These are phyloP conservation scores for Boletus mariae DNA, from an alignment of 1,284 basidiomycete genomes.

Conservation along the genomic window DNA sequence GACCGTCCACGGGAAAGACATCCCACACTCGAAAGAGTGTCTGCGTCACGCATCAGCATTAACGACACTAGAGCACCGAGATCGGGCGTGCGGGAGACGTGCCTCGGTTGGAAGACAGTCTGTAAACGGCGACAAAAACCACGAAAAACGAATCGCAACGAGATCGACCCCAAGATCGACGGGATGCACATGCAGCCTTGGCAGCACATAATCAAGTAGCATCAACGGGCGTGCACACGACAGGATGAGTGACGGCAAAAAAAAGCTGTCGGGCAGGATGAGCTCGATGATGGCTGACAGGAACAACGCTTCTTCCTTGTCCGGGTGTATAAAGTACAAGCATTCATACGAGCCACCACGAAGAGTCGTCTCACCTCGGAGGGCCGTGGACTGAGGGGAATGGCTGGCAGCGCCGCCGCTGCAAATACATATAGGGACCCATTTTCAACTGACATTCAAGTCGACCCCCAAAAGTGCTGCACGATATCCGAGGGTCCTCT, in stretches of 20 bases:
- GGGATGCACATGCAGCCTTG: conserved; percentile 76
- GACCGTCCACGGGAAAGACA: conserved; percentile 91
- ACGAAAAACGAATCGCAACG: conserved; percentile 93
- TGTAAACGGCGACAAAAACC: conserved; percentile 96
- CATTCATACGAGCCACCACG: too few relatives aligned
- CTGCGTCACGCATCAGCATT: conserved; percentile 33
- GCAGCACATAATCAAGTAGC: conserved; percentile 80
- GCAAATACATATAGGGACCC: too few relatives aligned
- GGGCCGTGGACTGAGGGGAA: too few relatives aligned
- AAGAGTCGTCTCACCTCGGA: too few relatives aligned
- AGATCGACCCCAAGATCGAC: conserved; percentile 83
- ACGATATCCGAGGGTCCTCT: too few relatives aligned
- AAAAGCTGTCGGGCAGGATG: conserved; percentile 80
- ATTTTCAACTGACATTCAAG: too few relatives aligned
- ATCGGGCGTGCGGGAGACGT: conserved; percentile 17
- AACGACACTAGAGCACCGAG: background rate
- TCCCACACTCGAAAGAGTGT: conserved; percentile 93
- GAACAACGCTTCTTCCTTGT: conserved; percentile 97
- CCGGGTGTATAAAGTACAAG: conserved; percentile 51
- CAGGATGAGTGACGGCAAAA: conserved; percentile 78
- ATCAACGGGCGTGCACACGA: conserved; percentile 93
- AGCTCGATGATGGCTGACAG: conserved; percentile 86
- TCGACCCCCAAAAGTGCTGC: too few relatives aligned
- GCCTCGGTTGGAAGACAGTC: conserved; percentile 96
- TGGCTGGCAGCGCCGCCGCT: too few relatives aligned